These are phyloP conservation scores for Quercus alba DNA, from an alignment of 306 rosid species.

Conservation along the genomic window DNA sequence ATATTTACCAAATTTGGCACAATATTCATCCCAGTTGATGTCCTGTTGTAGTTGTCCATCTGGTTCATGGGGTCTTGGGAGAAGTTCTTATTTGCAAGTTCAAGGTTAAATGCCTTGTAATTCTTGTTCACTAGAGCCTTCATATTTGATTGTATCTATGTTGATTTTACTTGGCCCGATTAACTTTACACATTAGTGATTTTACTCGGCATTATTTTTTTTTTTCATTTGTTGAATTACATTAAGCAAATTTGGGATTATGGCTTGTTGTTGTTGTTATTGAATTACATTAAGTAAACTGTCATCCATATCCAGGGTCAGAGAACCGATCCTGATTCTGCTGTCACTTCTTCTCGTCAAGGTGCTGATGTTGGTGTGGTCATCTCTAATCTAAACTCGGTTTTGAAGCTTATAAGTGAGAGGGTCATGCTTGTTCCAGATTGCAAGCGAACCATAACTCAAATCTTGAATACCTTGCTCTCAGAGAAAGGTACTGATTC, in stretches of 20 bases:
- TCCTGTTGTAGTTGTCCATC: not conserved
- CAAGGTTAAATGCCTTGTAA: not conserved
- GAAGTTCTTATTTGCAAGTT: not conserved
- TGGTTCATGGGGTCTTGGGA: not conserved
- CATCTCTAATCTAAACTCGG: conserved; percentile 79
- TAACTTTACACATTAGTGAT: too few species aligned
- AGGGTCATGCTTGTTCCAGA: conserved; percentile 89
- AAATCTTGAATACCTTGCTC: conserved; percentile 80
- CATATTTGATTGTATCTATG: not conserved
- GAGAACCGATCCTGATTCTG: conserved; percentile 84
- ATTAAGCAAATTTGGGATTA: not conserved
- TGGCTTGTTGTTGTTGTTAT: not conserved
- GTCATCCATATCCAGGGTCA: conserved; percentile 57
- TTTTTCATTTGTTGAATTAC: conserved; percentile 12
- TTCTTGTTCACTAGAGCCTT: not conserved
- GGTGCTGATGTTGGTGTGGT: conserved; percentile 79
- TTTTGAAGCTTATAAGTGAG: conserved; percentile 82
- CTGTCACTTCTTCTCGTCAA: conserved; percentile 87
- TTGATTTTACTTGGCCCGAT: too few species aligned
- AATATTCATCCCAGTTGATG: not conserved
- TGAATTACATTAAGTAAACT: conserved; percentile 14
- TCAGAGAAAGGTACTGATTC: conserved; percentile 95
- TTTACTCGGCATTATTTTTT: not conserved
- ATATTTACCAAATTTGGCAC: not conserved
- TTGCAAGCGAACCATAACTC: conserved; percentile 80